Percentiles rank a stretch among this genome's conserved stretches.
phyloP scores from a whole-genome alignment of 2,329 filamentous ascomycete species.

The Metarhizium brunneum region DNA sequence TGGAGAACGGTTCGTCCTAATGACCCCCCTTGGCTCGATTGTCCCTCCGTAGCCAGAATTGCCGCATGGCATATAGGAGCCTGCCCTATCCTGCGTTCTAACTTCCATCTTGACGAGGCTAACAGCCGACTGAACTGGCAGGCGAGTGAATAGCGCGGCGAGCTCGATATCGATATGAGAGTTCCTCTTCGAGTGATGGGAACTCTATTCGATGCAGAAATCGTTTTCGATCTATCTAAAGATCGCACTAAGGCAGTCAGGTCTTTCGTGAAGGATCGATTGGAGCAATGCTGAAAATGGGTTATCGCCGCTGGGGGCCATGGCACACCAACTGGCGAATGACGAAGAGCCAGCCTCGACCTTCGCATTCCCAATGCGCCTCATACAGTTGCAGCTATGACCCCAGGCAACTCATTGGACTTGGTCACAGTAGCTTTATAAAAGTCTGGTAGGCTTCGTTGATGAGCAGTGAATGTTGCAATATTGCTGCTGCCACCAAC shows the following conservation, averaged over 20 bases:
- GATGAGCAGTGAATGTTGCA: neutral
- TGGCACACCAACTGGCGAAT: constrained; percentile 4
- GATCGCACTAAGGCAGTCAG: constrained; percentile 11
- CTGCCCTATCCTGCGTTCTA: constrained; percentile 13
- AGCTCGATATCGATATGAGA: neutral
- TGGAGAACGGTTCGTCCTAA: neutral
- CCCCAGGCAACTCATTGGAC: constrained; percentile 1
- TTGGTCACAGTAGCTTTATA: neutral
- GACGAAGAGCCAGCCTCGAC: constrained; percentile 12
- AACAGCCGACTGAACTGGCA: neutral
- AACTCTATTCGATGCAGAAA: neutral
- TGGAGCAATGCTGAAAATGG: neutral
- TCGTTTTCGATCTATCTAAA: constrained; percentile 3
- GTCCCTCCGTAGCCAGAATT: neutral
- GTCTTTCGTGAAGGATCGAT: constrained; percentile 3
- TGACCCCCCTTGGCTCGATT: too few relatives aligned
- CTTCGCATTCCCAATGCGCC: constrained; percentile 20
- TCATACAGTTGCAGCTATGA: constrained; percentile 11
- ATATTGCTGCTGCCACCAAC: neutral
- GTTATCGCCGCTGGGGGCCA: neutral
- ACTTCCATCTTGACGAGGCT: constrained; percentile 9
- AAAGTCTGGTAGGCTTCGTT: neutral
- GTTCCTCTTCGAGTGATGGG: neutral
- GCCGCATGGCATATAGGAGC: neutral
- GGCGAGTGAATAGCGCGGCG: neutral